Evolutionary conservation across 305 asterid genomes (phyloP), one percentile per base, ranked within the genome.

Genomic region (Solanum chacoense): DNA sequence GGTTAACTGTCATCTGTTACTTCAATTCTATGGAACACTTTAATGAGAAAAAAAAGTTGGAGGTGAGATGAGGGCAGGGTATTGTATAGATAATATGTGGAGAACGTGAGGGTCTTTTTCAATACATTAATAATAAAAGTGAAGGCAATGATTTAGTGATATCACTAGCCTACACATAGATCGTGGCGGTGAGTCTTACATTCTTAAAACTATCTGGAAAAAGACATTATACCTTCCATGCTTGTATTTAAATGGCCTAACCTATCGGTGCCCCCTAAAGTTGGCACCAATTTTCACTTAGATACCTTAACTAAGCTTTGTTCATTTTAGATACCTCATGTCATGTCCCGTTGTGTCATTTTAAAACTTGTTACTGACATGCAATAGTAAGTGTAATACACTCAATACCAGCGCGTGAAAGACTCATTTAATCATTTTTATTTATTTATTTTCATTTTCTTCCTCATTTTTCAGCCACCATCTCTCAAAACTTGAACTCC

Each of bases 41-140:
- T 18, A 24, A 67, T 40, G 22, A 37, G 85, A 26, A 67, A n/a
- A 63, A 69, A 65, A 69, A 84, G 14, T 83, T 76, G 86, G 88
- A 92, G 72, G 85, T 85, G 84, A 50, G 84, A 85, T 86, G 72
- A 74, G 87, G 84, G 42, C 34, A 86, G 26, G 34, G 84, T 71
- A 78, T 38, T 50, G 63, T 59, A 63, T n/a, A 40, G 13, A 90
- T 91, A 90, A 90, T 91, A 83, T 84, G 90, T 79, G 38, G 89
- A 90, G 86, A 90, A 92, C 93, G 94, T 92, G 94, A 90, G 90
- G 86, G 87, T 91, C 90, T 65, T 89, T 90, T 74, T 91, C 91
- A 72, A 65, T 67, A n/a, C 74, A 85, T 14, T 14, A 35, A 87
- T 38, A 40, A 81, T 85, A 38, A 55, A 22, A 85, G 59, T 31